These are phyloP conservation scores for Tricladium varicosporioides DNA, from an alignment of 2,329 filamentous ascomycete genomes.

Conservation along the genomic window DNA sequence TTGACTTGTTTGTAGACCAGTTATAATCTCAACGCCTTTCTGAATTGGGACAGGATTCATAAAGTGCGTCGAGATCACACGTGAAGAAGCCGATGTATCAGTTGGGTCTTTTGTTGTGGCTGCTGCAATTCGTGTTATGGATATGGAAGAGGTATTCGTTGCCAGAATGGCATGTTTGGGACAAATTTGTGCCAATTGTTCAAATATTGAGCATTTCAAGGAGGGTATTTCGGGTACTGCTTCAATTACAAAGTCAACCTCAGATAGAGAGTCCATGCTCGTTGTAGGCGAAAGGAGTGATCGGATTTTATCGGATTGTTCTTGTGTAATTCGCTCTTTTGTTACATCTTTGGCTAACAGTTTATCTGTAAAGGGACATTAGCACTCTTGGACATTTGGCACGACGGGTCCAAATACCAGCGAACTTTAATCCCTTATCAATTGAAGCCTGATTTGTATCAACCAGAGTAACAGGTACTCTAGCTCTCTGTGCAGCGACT, in stretches of 20 bases:
- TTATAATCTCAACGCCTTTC: constrained; percentile 97
- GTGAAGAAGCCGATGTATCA: constrained; percentile 76
- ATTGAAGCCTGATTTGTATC: constrained; percentile 82
- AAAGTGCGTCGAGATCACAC: constrained; percentile 94
- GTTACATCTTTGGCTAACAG: constrained; percentile 88
- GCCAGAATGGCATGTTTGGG: constrained; percentile 85
- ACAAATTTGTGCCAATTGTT: constrained; percentile 75
- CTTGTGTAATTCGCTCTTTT: constrained; percentile 81
- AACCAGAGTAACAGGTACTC: constrained; percentile 80
- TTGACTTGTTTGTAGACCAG: constrained; percentile 84
- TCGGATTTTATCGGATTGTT: constrained; percentile 72
- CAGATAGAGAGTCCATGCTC: constrained; percentile 71
- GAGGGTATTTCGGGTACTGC: constrained; percentile 89
- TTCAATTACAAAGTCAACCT: constrained; percentile 97
- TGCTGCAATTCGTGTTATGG: constrained; percentile 92
- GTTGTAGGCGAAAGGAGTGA: constrained; percentile 68
- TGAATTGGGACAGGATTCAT: constrained; percentile 99
- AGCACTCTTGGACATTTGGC: not conserved
- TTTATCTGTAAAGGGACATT: constrained; percentile 61
- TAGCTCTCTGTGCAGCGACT: constrained; percentile 81
- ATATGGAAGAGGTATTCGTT: constrained; percentile 98
- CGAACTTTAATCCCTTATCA: constrained; percentile 86
- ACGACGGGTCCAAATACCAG: constrained; percentile 51
- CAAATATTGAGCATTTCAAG: constrained; percentile 87
- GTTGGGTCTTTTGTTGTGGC: constrained; percentile 76